phyloP scores from a whole-genome alignment of 2,329 filamentous ascomycete genomes.

The Talaromyces verruculosus region DNA sequence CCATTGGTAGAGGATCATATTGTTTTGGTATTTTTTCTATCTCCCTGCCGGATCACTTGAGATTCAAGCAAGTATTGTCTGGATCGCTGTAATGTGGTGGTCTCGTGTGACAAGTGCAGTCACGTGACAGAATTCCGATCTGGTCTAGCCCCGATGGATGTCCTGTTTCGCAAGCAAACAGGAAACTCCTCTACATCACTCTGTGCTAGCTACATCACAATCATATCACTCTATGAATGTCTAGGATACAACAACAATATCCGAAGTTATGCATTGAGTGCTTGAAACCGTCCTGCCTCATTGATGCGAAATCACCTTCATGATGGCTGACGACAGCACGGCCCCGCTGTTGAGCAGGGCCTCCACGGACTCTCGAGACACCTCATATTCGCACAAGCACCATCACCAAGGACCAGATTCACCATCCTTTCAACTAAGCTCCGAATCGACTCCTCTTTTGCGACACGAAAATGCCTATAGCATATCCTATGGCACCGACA shows the following conservation, averaged over 20 bases:
- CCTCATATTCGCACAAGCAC: conserved; percentile 25
- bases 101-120: not conserved
- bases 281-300: not conserved
- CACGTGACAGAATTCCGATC: not conserved
- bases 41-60: too few relatives aligned
- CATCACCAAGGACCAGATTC: conserved; percentile 21
- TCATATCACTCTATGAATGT: not conserved
- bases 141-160: conserved; percentile 1
- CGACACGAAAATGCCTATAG: conserved; percentile 36
- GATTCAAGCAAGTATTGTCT: not conserved
- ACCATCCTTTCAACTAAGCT: conserved; percentile 37
- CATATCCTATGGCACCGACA: conserved; percentile 33
- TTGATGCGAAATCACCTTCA: conserved; percentile 19
- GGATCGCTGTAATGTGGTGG: not conserved
- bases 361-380: conserved; percentile 22
- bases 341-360: conserved; percentile 33
- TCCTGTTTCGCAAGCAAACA: not conserved
- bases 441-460: conserved; percentile 47
- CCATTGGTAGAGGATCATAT: not conserved
- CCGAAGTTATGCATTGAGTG: not conserved
- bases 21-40: not conserved
- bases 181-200: not conserved
- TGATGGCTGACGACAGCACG: conserved; percentile 38
- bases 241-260: not conserved
- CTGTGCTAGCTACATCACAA: not conserved